Conservation (phyloP, 108 stramenopile genomes). For the Nitzschia sp. region DNA sequence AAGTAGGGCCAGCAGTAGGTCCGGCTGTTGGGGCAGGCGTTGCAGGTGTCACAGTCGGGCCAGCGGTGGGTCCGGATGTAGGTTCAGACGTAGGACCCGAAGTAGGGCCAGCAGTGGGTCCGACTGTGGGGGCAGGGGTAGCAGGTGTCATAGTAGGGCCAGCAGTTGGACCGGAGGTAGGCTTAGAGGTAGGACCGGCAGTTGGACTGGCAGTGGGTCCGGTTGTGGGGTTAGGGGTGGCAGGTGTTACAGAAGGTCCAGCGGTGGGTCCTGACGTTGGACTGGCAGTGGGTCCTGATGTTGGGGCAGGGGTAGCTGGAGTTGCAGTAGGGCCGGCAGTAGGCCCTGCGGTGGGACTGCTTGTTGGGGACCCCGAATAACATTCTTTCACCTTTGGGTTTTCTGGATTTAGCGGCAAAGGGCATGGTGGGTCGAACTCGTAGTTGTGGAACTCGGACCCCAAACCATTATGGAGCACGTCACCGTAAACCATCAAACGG, state of each 20-base stretch:
- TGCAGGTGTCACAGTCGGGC: neutral
- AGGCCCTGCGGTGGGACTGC: neutral
- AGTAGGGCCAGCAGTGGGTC: conserved; percentile 17
- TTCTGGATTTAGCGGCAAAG: conserved; percentile 4
- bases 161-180: neutral
- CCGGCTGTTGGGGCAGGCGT: no score
- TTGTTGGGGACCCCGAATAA: neutral
- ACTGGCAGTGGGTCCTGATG: conserved; percentile 9
- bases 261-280: conserved; percentile 5
- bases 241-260: neutral
- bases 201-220: neutral
- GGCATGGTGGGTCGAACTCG: conserved; percentile 19
- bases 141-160: neutral
- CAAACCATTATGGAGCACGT: conserved; percentile 7
- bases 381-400: neutral
- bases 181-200: neutral
- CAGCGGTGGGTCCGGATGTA: no score
- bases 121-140: conserved; percentile 2
- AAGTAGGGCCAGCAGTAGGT: no score
- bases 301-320: neutral
- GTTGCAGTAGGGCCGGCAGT: neutral
- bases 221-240: neutral
- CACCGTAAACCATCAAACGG: conserved; percentile 14
- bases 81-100: conserved; percentile 1
- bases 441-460: conserved; percentile 38